Base-by-base conservation (phyloP, 164 flowering plant genomes). In the Nymphaea colorata region DNA sequence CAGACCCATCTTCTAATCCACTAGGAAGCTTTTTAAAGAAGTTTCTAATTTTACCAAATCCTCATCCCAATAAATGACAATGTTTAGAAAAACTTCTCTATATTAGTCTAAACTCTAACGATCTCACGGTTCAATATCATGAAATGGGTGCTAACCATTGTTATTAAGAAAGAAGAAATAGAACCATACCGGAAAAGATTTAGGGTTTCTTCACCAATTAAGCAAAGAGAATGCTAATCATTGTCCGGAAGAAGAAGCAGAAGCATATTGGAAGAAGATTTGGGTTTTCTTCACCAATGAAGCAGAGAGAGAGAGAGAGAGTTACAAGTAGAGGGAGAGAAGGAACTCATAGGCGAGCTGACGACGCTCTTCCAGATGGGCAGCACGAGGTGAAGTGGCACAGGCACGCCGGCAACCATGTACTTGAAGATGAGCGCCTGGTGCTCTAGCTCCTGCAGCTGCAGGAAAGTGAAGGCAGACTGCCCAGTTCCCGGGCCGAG, bases 361-460 rank as follows among this genome's bases (percentile, higher is more conserved):
- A 70, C 74, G 25, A 82, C 76, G 65, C 87, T 83, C 66, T 81
- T 83, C 84, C 82, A 83, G 41, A 85, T 77, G 5, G 90, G 87
- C 41, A 72, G 69, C 25, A 86, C 73, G n/a, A 84, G 85, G 64
- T 81, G 78, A 43, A 70, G 70, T n/a, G 87, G 84, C 5, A 85
- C 82, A 10, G 83, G 81, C 3, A 78, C 67, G 5, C 83, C 84
- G 45, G 83, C 84, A 36, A 73, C 77, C 70, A 84, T 80, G 76
- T 80, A 78, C 66, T 79, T 81, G 72, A 64, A 84, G 61, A 80
- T 81, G n/a, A 78, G 74, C 25, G 82, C 73, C 68, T 84, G 87
- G 44, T 77, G 85, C 70, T 81, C 81, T 4, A 86, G 79, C 68
- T 86, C 87, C 69, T 80, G 83, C 66, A 81, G 44, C 71, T 86